These are phyloP conservation scores for Diaporthe citriasiana DNA, from an alignment of 2,329 filamentous ascomycete species.

Conservation along the genomic window DNA sequence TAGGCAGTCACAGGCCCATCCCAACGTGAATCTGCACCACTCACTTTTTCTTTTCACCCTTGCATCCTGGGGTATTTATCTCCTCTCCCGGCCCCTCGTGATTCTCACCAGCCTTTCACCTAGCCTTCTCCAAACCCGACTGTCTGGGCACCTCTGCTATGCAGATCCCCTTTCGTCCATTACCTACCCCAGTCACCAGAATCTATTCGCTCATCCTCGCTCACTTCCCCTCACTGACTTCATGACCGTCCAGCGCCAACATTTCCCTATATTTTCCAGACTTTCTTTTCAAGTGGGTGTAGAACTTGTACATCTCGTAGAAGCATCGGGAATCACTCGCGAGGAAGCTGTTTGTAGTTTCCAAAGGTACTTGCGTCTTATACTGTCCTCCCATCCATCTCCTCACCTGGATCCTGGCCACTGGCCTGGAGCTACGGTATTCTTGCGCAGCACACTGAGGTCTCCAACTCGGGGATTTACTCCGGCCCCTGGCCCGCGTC, in stretches of 20 bases:
- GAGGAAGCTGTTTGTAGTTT: too few species aligned
- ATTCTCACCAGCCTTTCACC: not conserved
- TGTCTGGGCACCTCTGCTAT: slow-evolving; percentile 13
- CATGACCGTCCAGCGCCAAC: not conserved
- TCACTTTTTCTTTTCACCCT: not conserved
- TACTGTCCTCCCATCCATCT: too few species aligned
- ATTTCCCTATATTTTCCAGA: not conserved
- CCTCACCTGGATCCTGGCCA: not conserved
- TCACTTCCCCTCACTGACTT: slow-evolving; percentile 5
- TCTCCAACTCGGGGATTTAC: not conserved
- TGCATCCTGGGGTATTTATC: not conserved
- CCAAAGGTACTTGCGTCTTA: not conserved
- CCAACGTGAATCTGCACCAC: not conserved
- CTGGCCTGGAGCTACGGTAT: too few species aligned
- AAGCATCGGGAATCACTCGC: too few species aligned
- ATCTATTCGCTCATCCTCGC: not conserved
- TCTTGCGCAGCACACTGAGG: too few species aligned
- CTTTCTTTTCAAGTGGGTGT: not conserved
- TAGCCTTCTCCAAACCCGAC: slow-evolving; percentile 12
- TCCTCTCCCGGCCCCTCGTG: not conserved
- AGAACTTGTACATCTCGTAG: not conserved
- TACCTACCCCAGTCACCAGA: not conserved
- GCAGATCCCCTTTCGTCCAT: not conserved
- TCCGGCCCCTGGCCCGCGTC: not conserved
- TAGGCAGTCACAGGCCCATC: not conserved